These are phyloP conservation scores for Chaetomium globosum DNA, from an alignment of 2,329 filamentous ascomycete genomes.

Conservation along the genomic window DNA sequence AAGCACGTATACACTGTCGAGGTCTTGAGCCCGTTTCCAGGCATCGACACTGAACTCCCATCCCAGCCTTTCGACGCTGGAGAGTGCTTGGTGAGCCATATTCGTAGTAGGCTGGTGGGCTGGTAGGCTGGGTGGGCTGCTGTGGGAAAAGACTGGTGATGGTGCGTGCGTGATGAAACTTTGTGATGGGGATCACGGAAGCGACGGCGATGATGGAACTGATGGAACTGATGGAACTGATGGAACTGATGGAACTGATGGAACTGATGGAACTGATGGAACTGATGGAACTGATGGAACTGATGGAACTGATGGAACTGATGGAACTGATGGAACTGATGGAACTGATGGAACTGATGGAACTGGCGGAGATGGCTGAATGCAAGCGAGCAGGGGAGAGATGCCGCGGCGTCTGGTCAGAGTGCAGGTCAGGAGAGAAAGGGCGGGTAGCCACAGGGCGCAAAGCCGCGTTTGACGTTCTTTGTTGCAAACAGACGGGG, in stretches of 20 bases:
- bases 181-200: too few relatives aligned
- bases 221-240: too few relatives aligned
- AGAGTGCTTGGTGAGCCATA: background rate
- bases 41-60: background rate
- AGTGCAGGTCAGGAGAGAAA: background rate
- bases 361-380: too few relatives aligned
- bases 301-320: too few relatives aligned
- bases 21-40: background rate
- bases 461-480: background rate
- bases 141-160: background rate
- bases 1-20: background rate
- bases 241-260: too few relatives aligned
- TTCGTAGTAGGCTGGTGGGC: background rate
- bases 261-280: too few relatives aligned
- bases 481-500: background rate
- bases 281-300: too few relatives aligned
- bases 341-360: background rate
- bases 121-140: background rate
- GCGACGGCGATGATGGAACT: too few relatives aligned
- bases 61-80: background rate
- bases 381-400: background rate
- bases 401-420: background rate
- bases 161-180: too few relatives aligned
- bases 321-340: too few relatives aligned
- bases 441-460: background rate